phyloP scores from a whole-genome alignment of 257 asterid species.

The Rehmannia glutinosa region DNA sequence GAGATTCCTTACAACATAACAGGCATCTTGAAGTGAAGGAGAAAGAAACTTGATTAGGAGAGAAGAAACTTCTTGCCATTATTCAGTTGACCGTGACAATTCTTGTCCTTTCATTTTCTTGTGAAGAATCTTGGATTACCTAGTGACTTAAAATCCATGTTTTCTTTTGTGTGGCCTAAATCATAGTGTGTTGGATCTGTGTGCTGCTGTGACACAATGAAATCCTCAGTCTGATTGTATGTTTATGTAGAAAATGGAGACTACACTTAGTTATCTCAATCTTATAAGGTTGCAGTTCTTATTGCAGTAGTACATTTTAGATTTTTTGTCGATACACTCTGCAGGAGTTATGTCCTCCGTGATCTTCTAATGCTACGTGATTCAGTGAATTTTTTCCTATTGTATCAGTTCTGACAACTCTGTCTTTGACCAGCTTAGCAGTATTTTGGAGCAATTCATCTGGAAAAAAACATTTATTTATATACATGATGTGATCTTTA shows the following conservation, averaged over 20 bases:
- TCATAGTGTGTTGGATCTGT: background rate
- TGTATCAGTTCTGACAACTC: background rate
- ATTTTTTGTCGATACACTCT: background rate
- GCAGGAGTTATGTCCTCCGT: background rate
- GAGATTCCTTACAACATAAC: background rate
- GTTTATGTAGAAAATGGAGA: background rate
- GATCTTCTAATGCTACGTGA: no score
- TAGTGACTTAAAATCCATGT: background rate
- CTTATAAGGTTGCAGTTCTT: background rate
- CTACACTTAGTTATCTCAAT: background rate
- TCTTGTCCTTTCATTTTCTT: background rate
- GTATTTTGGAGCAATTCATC: background rate
- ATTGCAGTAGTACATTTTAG: background rate
- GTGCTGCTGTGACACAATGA: slow-evolving; percentile 5
- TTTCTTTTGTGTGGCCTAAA: background rate
- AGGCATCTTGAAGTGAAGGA: background rate
- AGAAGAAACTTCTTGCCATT: background rate
- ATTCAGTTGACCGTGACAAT: background rate
- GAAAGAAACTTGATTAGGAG: slow-evolving; percentile 1
- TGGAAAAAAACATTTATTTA: background rate
- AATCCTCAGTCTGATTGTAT: background rate
- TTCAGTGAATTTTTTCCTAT: background rate
- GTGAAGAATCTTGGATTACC: background rate
- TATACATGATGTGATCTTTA: background rate
- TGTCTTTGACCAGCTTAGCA: background rate